These are phyloP conservation scores for Lentinula edodes DNA, from an alignment of 768 basidiomycete genomes.

Conservation along the genomic window DNA sequence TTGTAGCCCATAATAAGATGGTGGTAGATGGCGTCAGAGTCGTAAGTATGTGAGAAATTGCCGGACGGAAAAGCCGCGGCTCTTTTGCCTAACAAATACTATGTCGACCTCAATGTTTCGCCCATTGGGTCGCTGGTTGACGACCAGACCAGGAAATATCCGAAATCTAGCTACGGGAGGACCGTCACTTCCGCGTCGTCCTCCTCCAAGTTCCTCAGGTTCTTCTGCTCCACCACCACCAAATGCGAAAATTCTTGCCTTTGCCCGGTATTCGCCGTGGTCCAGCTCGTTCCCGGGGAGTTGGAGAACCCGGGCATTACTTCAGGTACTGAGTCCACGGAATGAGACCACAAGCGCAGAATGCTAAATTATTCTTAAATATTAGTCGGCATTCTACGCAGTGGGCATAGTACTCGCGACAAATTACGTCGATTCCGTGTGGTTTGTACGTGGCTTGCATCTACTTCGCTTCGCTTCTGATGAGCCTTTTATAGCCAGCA, in stretches of 20 bases:
- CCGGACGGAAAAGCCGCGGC: background rate
- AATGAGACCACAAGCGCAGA: background rate
- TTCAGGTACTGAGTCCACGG: slow-evolving; percentile 17
- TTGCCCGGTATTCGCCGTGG: slow-evolving; percentile 35
- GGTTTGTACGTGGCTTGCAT: slow-evolving; percentile 18
- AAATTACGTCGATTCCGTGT: slow-evolving; percentile 20
- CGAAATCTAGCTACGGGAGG: background rate
- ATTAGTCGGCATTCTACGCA: slow-evolving; percentile 26
- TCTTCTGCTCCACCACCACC: background rate
- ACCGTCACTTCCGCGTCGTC: background rate
- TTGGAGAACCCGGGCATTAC: slow-evolving; percentile 21
- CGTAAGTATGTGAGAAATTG: background rate
- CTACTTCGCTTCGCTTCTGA: background rate
- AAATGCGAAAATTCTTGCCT: slow-evolving; percentile 14
- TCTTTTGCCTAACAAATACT: background rate
- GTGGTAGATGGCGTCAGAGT: background rate
- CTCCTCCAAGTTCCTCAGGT: background rate
- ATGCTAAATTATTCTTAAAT: background rate
- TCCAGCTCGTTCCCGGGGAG: slow-evolving; percentile 31
- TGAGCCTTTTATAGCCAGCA: background rate
- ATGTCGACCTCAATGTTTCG: background rate
- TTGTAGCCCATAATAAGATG: background rate
- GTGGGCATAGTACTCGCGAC: slow-evolving; percentile 25
- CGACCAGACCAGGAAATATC: background rate
- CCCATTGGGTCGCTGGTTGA: background rate